Base-by-base conservation (phyloP, 192 early-diverging fungal species). In the Entomortierella parvispora region DNA sequence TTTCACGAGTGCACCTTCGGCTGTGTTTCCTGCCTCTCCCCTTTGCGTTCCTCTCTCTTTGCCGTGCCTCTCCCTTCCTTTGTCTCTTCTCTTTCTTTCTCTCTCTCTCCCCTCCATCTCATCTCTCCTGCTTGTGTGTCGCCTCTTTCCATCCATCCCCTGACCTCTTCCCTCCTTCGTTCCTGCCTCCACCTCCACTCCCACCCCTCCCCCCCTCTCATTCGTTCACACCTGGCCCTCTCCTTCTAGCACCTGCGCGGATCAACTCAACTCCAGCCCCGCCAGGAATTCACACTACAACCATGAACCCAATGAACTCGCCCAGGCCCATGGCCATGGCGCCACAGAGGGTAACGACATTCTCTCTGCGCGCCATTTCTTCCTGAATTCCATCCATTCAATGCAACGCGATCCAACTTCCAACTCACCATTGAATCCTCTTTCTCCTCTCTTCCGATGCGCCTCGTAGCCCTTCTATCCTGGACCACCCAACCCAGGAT, bases 401-500 rank as follows among this genome's bases (percentile, higher is more conserved):
- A 5, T 23, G 9, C 4, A 28, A 61, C 11, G 42, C 47, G 22
- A 0, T 3, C 14, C n/a, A 18, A 15, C 29, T 23, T 17, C 37
- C 44, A 15, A n/a, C 20, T 33, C 28, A 29, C 18, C 31, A 32
- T 33, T 26, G 58, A 23, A 1, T 20, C 4, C 34, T 18, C n/a
- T 20, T 31, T 29, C 54, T 56, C 53, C 20, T 18, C n/a, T 8
- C 10, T 29, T 28, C 50, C 25, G 3, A 33, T n/a, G n/a, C 34
- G 18, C 54, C 20, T 7, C 1, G 20, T 48, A 70, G 68, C 68
- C 58, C 18, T 70, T 62, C 44, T 44, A 43, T 17, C 49, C 51
- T 2, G 70, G 34, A n/a, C 71, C 71, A 15, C 63, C 22, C 46
- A 75, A 62, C 64, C 63, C 63, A 15, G 72, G 65, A 25, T 75